These are phyloP conservation scores for Polytrichum commune DNA, from an alignment of 225 moss, liverwort and hornwort genomes.

Conservation along the genomic window DNA sequence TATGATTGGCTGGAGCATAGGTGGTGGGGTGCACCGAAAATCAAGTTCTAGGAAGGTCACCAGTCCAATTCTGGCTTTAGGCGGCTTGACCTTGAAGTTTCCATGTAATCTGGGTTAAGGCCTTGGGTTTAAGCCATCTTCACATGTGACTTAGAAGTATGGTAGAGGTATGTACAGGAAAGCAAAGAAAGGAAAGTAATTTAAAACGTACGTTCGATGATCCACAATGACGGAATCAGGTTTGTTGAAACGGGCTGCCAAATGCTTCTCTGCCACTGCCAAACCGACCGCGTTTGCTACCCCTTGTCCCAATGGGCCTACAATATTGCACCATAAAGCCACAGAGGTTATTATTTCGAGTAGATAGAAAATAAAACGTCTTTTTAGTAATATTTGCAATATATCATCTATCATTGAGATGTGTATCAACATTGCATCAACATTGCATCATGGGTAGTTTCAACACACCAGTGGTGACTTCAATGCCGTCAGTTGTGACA, in stretches of 20 bases:
- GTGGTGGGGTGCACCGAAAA: too few species aligned
- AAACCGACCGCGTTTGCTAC: constrained; percentile 82
- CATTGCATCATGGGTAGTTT: neutral
- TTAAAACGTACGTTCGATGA: constrained; percentile 59
- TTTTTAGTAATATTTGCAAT: too few species aligned
- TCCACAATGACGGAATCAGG: constrained; percentile 56
- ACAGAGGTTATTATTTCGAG: too few species aligned
- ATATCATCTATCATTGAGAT: too few species aligned
- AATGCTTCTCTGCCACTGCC: constrained; percentile 72
- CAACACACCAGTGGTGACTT: constrained; percentile 68
- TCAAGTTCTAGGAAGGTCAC: too few species aligned
- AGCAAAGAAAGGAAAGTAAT: neutral
- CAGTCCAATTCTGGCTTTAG: too few species aligned
- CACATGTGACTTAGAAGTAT: too few species aligned
- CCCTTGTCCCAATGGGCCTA: constrained; percentile 83
- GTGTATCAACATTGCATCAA: neutral
- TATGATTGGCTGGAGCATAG: too few species aligned
- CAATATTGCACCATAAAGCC: neutral
- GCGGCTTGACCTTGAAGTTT: too few species aligned
- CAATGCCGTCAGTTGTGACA: constrained; percentile 69
- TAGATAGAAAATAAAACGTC: too few species aligned
- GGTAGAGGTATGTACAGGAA: neutral
- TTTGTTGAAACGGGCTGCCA: constrained; percentile 74
- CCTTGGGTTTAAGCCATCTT: too few species aligned
- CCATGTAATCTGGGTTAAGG: too few species aligned